Conservation (phyloP, 179 eudicot genomes). For the Silene coronaria region DNA sequence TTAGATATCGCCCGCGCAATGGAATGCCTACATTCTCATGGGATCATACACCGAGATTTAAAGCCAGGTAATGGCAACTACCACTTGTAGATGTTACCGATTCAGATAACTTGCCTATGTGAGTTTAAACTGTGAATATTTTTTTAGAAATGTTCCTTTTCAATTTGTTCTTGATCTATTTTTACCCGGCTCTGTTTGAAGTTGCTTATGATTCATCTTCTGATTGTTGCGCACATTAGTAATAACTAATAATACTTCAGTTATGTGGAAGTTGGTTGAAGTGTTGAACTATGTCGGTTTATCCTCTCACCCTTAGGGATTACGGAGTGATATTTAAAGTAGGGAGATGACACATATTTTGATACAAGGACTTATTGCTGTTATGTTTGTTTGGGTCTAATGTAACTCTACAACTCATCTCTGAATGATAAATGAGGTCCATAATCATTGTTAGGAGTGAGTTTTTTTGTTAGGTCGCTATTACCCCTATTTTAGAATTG, state of each 20-base stretch:
- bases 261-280: not conserved
- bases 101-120: not conserved
- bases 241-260: not conserved
- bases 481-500: not conserved
- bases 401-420: not conserved
- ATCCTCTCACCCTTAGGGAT: not conserved
- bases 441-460: not conserved
- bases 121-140: not conserved
- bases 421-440: constrained; percentile 8
- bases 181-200: not conserved
- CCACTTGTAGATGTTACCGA: not conserved
- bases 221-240: not conserved
- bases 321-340: not conserved
- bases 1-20: constrained; percentile 89
- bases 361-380: not conserved
- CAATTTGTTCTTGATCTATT: not conserved
- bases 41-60: constrained; percentile 92
- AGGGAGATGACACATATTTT: not conserved
- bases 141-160: not conserved
- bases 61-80: constrained; percentile 62
- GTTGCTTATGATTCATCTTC: not conserved
- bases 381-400: not conserved
- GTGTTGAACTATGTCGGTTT: not conserved
- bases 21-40: constrained; percentile 91
- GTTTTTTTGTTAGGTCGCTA: not conserved